Percentiles rank a stretch among this genome's conserved stretches.
phyloP scores from a whole-genome alignment of 768 basidiomycete genomes.

The Rhizopogon rudus region DNA sequence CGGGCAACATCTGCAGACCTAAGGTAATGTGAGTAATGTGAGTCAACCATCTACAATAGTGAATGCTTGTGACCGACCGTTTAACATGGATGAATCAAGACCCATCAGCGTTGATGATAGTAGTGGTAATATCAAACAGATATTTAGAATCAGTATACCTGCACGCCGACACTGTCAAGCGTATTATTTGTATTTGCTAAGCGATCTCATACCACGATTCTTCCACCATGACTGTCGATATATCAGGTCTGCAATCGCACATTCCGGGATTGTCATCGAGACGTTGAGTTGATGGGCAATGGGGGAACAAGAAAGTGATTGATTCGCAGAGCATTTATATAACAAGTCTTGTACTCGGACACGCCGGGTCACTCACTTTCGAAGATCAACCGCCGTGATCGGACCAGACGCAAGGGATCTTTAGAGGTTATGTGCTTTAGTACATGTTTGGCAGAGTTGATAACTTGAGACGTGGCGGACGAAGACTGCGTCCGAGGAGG shows the following conservation, averaged over 20 bases:
- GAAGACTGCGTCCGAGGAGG: neutral
- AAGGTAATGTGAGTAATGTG: slow-evolving; percentile 16
- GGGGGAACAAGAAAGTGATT: neutral
- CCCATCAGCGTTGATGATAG: slow-evolving; percentile 64
- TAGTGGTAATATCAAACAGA: slow-evolving; percentile 58
- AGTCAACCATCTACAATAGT: slow-evolving; percentile 20
- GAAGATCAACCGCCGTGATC: neutral
- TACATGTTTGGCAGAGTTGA: neutral
- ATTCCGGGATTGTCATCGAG: slow-evolving; percentile 35
- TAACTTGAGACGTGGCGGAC: slow-evolving; percentile 3
- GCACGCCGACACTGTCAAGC: neutral
- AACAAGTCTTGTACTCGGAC: neutral
- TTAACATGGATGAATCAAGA: slow-evolving; percentile 63
- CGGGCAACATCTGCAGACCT: slow-evolving; percentile 66
- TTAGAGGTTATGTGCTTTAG: neutral
- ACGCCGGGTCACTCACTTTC: neutral
- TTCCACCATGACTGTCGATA: slow-evolving; percentile 58
- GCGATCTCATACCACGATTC: slow-evolving; percentile 42
- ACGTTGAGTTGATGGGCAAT: neutral
- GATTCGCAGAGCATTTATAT: slow-evolving; percentile 1
- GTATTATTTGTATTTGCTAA: too few relatives aligned
- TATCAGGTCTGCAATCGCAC: slow-evolving; percentile 56
- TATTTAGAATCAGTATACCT: slow-evolving; percentile 57
- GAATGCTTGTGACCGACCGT: slow-evolving; percentile 28
- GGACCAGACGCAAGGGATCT: neutral